Evolutionary conservation across 2,329 filamentous ascomycete species (phyloP), one percentile per base, ranked within the genome.

Genomic region (Didymella glomerata): DNA sequence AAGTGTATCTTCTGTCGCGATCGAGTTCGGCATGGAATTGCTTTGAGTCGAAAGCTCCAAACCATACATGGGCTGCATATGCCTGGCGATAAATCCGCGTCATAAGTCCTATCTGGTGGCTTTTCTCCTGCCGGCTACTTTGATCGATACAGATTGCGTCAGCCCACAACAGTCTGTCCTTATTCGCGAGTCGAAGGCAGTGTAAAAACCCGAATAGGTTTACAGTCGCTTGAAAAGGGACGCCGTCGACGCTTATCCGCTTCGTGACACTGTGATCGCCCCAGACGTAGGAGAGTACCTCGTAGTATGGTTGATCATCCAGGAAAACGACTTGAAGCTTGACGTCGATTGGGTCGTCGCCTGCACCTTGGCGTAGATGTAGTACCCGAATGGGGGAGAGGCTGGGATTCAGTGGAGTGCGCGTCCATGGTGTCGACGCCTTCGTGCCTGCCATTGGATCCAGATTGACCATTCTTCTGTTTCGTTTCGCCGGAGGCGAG

Each of bases 211-310:
- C 7, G 34, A 36, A 7, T 7, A 36, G 34, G 9, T 36, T 36
- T n/a, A 18, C 14, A 18, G 34, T 36, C 7, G 34, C 36, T 22
- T 40, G 6, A 20, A 40, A 40, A 9, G 36, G 6, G 11, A 9
- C 40, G 10, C 25, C 40, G 16, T 44, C 40, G 18, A 52, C 40
- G 20, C 30, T 16, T 14, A 34, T 52, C 0, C 5, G 32, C 7
- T 18, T 52, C 2, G 40, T 34, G 28, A 8, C 7, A 11, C 11
- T 25, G 13, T 18, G 18, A 8, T 52, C 40, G 5, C 25, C 48
- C 28, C 40, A 45, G 14, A 44, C 20, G 40, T 44, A 44, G 3
- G 40, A 52, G 18, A 52, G 48, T 16, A 45, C 40, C 24, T 45
- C 48, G 20, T 34, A 52, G 27, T 52, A 44, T 32, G 40, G 40